Evolutionary conservation across 169 alveolate species (phyloP), one percentile per base, ranked within the genome.

Genomic region (Cryptosporidium sp.): DNA sequence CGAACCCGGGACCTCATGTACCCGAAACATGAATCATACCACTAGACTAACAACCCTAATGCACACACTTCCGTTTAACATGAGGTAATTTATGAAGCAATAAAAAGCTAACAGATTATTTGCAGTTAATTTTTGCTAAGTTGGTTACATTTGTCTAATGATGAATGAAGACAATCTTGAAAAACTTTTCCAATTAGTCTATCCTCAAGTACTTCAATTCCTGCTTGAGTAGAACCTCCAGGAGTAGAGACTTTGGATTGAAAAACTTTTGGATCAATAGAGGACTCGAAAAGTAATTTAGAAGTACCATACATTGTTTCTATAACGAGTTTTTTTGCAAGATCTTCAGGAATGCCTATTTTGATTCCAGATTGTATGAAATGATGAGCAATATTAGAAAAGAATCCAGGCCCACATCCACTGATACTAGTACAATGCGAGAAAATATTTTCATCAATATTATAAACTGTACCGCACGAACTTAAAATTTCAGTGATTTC

Each of bases 1-100:
- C 97, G 99, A 97, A 97, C 99, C 99, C 99, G 99, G 99, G 99
- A 96, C 99, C 98, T 96, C 99, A 95, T 97, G 98, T 97, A 97
- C 99, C 99, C 99, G 96, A 97, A 97, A 97, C 98, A 97, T 95
- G 99, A 97, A 97, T 97, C 99, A 97, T 97, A 96, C 99, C 98
- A 96, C 99, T 97, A 97, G 99, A 97, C 98, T 65, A 80, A 80
- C 95, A 92, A 93, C 89, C 89, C 89, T 62, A 43, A 10, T 39
- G 67, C n/a, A 3, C 12, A 0, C 14, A 2, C n/a, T 0, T 7
- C 0, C 45, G 10, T 3, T 23, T 16, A 8, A 14, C 14, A 41
- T 45, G n/a, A 26, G 39, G 23, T 16, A 59, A 43, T 23, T 48
- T 4, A 21, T 73, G 16, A n/a, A 12, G 7, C 51, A 62, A 16